A percentile compares a stretch with the other conserved stretches of the same genome.
These are phyloP conservation scores for Beta corolliflora DNA, from an alignment of 179 eudicot species.

Conservation along the genomic window DNA sequence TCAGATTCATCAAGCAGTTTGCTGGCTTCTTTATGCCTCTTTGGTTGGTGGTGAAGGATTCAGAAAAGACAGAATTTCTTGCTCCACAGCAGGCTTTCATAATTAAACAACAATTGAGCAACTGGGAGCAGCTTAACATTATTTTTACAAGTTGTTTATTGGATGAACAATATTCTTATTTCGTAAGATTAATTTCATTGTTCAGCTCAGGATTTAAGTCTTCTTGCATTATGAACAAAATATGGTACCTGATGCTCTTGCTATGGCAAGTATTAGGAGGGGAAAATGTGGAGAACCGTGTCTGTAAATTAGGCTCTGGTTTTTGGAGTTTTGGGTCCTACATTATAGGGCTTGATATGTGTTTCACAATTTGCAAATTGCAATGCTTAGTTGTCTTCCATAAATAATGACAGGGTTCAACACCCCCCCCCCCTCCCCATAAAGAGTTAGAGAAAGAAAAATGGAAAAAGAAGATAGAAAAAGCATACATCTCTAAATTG, in stretches of 20 bases:
- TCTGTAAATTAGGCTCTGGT: not conserved
- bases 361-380: not conserved
- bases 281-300: not conserved
- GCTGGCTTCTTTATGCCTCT: not conserved
- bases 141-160: not conserved
- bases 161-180: not conserved
- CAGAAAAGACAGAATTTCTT: not conserved
- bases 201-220: not conserved
- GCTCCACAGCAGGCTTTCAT: not conserved
- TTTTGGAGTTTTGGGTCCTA: not conserved
- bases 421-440: not conserved
- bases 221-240: not conserved
- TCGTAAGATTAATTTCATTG: not conserved
- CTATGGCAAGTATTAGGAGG: not conserved
- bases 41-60: not conserved
- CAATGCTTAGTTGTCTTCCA: not conserved
- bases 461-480: not conserved
- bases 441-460: not conserved
- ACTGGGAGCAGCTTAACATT: not conserved
- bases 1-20: not conserved
- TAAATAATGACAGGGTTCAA: not conserved
- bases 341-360: not conserved
- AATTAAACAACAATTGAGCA: not conserved
- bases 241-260: not conserved
- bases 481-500: not conserved